phyloP scores from a whole-genome alignment of 2,329 filamentous ascomycete species.

The Stagonosporopsis tanaceti region DNA sequence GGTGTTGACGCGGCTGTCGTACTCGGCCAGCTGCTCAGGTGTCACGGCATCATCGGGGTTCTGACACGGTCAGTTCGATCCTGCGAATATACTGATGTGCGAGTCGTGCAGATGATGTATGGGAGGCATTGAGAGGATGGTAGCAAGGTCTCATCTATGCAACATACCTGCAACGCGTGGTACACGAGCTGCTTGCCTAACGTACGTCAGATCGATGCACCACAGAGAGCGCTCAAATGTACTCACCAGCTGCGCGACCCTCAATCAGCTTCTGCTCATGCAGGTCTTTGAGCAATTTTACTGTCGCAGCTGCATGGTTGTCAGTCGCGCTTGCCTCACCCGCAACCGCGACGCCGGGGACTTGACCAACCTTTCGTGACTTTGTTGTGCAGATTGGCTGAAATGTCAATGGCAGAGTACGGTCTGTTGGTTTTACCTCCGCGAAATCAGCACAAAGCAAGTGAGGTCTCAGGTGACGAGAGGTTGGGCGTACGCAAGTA shows the following conservation, averaged over 20 bases:
- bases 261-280: slow-evolving; percentile 67
- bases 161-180: slow-evolving; percentile 59
- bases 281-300: slow-evolving; percentile 69
- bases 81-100: no score
- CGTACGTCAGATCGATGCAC: neutral
- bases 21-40: slow-evolving; percentile 57
- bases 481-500: slow-evolving; percentile 57
- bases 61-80: slow-evolving; percentile 41
- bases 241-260: slow-evolving; percentile 61
- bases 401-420: slow-evolving; percentile 66
- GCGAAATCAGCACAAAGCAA: slow-evolving; percentile 6
- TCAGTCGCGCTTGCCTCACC: slow-evolving; percentile 19
- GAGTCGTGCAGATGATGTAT: no score
- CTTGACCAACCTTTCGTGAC: slow-evolving; percentile 60
- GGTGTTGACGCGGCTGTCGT: slow-evolving; percentile 58
- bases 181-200: slow-evolving; percentile 70
- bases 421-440: slow-evolving; percentile 62
- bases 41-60: slow-evolving; percentile 58
- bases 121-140: no score
- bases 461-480: neutral
- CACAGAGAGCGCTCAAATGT: neutral
- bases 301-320: slow-evolving; percentile 59
- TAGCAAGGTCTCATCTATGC: neutral
- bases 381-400: slow-evolving; percentile 67
- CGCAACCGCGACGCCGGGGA: neutral